These are phyloP conservation scores for Apiotrichum siamense DNA, from an alignment of 1,284 basidiomycete genomes.

Conservation along the genomic window DNA sequence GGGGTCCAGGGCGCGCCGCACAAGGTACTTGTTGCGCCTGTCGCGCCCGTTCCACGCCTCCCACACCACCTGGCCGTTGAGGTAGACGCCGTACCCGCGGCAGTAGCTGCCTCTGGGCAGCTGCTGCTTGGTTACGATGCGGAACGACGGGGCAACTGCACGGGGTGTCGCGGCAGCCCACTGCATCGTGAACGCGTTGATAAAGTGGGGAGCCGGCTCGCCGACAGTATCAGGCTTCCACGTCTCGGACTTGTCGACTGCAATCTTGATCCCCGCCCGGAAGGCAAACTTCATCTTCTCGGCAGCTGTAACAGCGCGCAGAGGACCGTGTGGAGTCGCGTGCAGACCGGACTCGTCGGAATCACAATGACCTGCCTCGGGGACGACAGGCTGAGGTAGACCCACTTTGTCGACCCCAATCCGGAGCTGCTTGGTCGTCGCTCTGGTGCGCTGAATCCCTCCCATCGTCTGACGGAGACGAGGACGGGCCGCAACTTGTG, in stretches of 20 bases:
- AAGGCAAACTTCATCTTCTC: not conserved
- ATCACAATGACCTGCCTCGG: no score
- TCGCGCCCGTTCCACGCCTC: constrained; percentile 1
- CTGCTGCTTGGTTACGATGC: not conserved
- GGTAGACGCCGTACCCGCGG: not conserved
- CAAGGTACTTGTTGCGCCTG: not conserved
- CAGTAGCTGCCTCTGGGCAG: not conserved
- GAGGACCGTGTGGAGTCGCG: no score
- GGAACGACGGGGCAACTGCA: not conserved
- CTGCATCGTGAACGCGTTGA: not conserved
- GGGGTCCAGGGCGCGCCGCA: not conserved
- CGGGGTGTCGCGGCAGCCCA: not conserved
- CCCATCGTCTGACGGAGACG: no score
- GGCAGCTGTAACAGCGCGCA: no score
- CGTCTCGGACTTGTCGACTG: not conserved
- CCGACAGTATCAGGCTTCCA: not conserved
- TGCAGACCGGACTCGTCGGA: no score
- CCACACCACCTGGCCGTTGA: not conserved
- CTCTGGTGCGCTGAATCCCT: no score
- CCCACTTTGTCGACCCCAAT: no score
- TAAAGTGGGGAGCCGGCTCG: not conserved
- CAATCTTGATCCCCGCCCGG: not conserved
- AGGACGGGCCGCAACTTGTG: no score
- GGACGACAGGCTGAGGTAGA: no score
- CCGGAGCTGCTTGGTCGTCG: no score